These are phyloP conservation scores for Phytophthora pini DNA, from an alignment of 352 stramenopile species.

Conservation along the genomic window DNA sequence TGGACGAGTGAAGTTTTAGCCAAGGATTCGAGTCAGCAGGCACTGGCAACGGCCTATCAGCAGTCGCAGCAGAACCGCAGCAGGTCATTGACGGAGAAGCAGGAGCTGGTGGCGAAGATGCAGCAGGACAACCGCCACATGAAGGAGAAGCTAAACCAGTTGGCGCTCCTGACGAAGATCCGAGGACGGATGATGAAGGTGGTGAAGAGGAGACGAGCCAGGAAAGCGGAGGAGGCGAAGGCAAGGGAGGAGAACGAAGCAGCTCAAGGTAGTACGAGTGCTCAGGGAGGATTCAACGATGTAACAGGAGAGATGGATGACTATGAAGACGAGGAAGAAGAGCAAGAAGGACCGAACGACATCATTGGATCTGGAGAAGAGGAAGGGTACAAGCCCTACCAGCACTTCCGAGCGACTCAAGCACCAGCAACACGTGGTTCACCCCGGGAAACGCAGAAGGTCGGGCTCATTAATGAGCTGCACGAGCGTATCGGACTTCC, in stretches of 20 bases:
- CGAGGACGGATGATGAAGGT: constrained; percentile 55
- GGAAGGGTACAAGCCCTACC: constrained; percentile 12
- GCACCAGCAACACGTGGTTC: constrained; percentile 16
- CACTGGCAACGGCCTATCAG: constrained; percentile 54
- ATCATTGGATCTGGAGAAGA: constrained; percentile 30
- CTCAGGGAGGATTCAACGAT: constrained; percentile 28
- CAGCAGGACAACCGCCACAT: constrained; percentile 67
- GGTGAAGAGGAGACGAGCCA: constrained; percentile 52
- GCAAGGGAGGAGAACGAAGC: constrained; percentile 8
- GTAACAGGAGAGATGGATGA: constrained; percentile 32
- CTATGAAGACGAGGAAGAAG: constrained; percentile 22
- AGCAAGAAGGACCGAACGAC: constrained; percentile 10
- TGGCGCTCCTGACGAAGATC: constrained; percentile 65
- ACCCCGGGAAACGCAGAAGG: constrained; percentile 63
- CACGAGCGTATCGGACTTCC: constrained; percentile 74
- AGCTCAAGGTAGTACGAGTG: constrained; percentile 19
- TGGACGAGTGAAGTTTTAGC: constrained; percentile 61
- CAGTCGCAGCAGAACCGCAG: constrained; percentile 52
- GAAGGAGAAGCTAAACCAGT: constrained; percentile 66
- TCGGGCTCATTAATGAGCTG: constrained; percentile 81
- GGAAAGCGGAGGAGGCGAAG: constrained; percentile 47
- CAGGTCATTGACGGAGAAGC: constrained; percentile 58
- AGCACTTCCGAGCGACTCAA: constrained; percentile 3
- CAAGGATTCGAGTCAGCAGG: constrained; percentile 39
- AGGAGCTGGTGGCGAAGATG: constrained; percentile 67